phyloP scores from a whole-genome alignment of 495 filamentous ascomycete species.

The Chaetomidium leptoderma region DNA sequence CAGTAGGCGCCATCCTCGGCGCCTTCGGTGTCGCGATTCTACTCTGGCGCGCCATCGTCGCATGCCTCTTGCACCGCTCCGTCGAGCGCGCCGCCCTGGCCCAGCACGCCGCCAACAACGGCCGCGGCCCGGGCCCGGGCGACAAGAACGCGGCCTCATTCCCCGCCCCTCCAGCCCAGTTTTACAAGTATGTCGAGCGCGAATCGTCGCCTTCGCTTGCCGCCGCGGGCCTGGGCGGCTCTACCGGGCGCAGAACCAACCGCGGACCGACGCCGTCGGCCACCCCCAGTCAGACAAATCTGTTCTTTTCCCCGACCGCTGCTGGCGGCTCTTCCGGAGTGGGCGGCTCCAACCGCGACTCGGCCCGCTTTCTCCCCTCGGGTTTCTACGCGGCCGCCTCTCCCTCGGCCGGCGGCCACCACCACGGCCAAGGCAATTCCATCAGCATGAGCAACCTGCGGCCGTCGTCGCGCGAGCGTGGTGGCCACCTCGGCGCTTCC shows the following conservation, averaged over 20 bases:
- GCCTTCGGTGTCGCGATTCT: conserved; percentile 75
- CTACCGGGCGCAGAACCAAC: conserved; percentile 36
- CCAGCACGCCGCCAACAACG: conserved; percentile 57
- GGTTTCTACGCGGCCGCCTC: conserved; percentile 80
- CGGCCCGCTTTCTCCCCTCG: conserved; percentile 71
- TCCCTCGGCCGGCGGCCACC: conserved; percentile 21
- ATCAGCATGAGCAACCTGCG: conserved; percentile 54
- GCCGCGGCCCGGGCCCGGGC: conserved; percentile 1
- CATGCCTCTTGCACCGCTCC: conserved; percentile 87
- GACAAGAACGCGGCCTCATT: conserved; percentile 51
- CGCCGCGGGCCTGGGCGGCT: conserved; percentile 38
- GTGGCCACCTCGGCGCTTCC: conserved; percentile 40
- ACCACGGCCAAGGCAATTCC: conserved; percentile 43
- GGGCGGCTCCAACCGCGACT: conserved; percentile 52
- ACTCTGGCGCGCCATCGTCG: conserved; percentile 82
- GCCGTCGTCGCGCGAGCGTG: conserved; percentile 49
- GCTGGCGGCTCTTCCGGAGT: conserved; percentile 32
- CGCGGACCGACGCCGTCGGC: conserved; percentile 42
- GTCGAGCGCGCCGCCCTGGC: conserved; percentile 73
- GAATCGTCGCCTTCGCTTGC: conserved; percentile 59
- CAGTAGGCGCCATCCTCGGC: conserved; percentile 81
- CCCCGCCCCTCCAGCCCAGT: conserved; percentile 46
- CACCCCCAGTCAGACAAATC: conserved; percentile 51
- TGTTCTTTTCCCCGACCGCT: conserved; percentile 96
- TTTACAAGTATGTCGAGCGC: conserved; percentile 55